Conservation (phyloP, 768 basidiomycete genomes). For the Kwoniella bestiolae region DNA sequence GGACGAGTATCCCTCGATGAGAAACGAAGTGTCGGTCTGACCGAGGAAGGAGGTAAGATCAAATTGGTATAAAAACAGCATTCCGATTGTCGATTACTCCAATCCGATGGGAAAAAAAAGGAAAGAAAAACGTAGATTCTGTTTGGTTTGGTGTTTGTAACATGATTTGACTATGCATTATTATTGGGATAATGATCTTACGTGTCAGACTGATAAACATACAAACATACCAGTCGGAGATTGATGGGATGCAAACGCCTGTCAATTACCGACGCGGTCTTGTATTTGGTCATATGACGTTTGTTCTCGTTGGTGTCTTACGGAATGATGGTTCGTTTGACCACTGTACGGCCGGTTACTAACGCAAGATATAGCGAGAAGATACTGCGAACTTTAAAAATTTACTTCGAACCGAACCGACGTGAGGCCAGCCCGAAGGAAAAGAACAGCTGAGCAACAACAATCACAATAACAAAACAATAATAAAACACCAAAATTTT, state of each 20-base stretch:
- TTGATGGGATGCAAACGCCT: not conserved
- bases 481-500: not conserved
- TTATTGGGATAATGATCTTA: not conserved
- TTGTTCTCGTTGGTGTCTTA: not conserved
- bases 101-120: not conserved
- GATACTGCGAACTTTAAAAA: not conserved
- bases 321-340: not conserved
- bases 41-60: slow-evolving; percentile 60
- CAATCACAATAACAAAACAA: not conserved
- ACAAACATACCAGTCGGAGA: too few relatives aligned
- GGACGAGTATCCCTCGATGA: slow-evolving; percentile 89
- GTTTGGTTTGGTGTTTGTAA: not conserved
- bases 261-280: not conserved
- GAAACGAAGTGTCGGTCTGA: slow-evolving; percentile 79
- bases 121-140: not conserved
- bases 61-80: slow-evolving; percentile 33
- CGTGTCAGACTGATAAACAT: too few relatives aligned
- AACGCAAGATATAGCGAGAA: not conserved
- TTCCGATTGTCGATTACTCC: not conserved
- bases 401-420: slow-evolving; percentile 4
- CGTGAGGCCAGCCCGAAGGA: not conserved
- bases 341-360: too few relatives aligned
- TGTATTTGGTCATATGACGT: too few relatives aligned
- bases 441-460: not conserved
- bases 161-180: not conserved